These are phyloP conservation scores for Coniella vitis DNA, from an alignment of 2,329 filamentous ascomycete species.

Conservation along the genomic window DNA sequence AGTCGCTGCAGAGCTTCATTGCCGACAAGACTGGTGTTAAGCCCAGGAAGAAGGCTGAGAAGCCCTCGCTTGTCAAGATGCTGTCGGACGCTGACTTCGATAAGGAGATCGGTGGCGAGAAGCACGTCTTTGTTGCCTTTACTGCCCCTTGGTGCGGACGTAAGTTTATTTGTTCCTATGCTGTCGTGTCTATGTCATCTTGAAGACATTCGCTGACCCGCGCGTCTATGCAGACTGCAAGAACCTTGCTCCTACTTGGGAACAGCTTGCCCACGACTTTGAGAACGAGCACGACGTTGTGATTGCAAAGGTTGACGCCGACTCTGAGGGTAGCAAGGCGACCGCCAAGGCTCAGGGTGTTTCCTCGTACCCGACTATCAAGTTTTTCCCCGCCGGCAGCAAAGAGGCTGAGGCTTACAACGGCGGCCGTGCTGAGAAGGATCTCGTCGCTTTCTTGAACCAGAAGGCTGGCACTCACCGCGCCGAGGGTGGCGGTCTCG, in stretches of 20 bases:
- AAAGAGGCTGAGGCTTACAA: constrained; percentile 65
- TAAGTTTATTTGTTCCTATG: constrained; percentile 45
- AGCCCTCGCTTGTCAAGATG: constrained; percentile 69
- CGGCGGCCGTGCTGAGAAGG: constrained; percentile 69
- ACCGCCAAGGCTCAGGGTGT: constrained; percentile 71
- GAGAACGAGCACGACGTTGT: constrained; percentile 69
- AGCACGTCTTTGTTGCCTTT: constrained; percentile 91
- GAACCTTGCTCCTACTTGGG: constrained; percentile 82
- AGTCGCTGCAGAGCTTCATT: constrained; percentile 75
- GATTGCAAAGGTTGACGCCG: constrained; percentile 92
- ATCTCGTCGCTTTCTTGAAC: constrained; percentile 78
- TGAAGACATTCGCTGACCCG: constrained; percentile 9
- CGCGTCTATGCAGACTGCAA: constrained; percentile 73
- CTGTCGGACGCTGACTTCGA: constrained; percentile 76
- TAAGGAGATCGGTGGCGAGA: constrained; percentile 70
- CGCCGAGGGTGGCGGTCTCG: constrained; percentile 69
- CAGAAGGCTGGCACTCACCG: constrained; percentile 84
- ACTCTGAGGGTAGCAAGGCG: constrained; percentile 77
- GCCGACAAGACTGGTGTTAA: constrained; percentile 80
- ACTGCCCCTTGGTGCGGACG: constrained; percentile 98
- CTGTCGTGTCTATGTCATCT: background rate
- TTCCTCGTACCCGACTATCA: constrained; percentile 89
- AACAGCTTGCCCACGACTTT: constrained; percentile 78
- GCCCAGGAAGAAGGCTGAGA: constrained; percentile 66
- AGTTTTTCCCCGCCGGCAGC: constrained; percentile 88